These are phyloP conservation scores for Penicillium atrosanguineum DNA, from an alignment of 495 filamentous ascomycete species.

Conservation along the genomic window DNA sequence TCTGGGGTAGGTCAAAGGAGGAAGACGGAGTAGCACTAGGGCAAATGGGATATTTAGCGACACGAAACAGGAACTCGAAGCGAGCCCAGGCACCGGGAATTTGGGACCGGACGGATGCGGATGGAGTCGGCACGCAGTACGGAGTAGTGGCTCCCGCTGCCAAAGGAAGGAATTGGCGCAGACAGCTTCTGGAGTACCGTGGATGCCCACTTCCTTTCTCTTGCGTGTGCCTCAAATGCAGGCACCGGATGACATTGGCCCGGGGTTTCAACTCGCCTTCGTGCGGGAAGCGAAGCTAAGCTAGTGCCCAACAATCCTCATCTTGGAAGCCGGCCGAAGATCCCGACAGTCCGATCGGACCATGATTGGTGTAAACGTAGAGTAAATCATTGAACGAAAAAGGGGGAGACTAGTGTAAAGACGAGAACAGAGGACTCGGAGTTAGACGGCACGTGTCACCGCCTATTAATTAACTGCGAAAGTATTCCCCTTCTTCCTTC, in stretches of 20 bases:
- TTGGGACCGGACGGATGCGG: conserved; percentile 1
- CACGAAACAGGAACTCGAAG: not conserved
- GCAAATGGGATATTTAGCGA: not conserved
- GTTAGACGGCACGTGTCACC: conserved; percentile 15
- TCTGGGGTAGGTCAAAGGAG: not conserved
- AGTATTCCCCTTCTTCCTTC: conserved; percentile 3
- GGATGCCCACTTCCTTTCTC: not conserved
- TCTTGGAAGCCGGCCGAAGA: conserved; percentile 3
- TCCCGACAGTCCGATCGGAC: not conserved
- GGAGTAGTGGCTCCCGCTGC: not conserved
- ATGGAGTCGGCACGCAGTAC: not conserved
- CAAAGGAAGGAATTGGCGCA: not conserved
- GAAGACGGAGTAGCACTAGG: not conserved
- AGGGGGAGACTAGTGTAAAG: not conserved
- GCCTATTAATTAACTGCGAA: conserved; percentile 11
- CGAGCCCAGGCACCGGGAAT: conserved; percentile 1
- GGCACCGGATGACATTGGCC: conserved; percentile 12
- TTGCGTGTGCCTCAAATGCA: not conserved
- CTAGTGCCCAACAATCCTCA: conserved; percentile 47
- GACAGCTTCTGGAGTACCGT: not conserved
- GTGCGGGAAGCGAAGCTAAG: conserved; percentile 6
- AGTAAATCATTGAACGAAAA: not conserved
- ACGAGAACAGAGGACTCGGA: conserved; percentile 8
- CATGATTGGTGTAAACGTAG: not conserved
- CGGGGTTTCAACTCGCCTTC: conserved; percentile 1